Evolutionary conservation across 163 green algal species (phyloP).

Genomic region (Chlorella variabilis): DNA sequence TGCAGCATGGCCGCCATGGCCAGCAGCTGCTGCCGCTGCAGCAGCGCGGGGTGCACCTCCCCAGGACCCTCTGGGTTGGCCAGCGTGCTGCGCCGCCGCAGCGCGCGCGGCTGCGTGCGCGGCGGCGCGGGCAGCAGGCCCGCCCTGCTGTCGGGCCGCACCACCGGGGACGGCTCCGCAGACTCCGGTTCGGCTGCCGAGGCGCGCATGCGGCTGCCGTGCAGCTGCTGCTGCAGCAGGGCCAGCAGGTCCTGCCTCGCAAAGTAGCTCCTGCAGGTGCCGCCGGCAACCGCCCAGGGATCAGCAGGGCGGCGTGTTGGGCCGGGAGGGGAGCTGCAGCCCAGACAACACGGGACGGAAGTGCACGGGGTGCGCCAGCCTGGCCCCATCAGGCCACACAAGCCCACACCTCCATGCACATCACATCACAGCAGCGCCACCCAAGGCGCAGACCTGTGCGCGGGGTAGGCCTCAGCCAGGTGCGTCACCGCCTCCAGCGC

Average conservation of each 20-base stretch:
- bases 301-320: too few species aligned
- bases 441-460: slow-evolving; percentile 12
- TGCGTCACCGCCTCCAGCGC: slow-evolving; percentile 8
- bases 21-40: slow-evolving; percentile 28
- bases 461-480: slow-evolving; percentile 2
- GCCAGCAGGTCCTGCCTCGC: slow-evolving; percentile 20
- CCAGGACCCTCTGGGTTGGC: too few species aligned
- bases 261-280: slow-evolving; percentile 23
- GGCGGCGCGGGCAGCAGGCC: neutral
- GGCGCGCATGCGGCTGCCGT: neutral
- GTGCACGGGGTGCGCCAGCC: too few species aligned
- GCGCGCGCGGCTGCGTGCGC: neutral
- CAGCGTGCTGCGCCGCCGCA: slow-evolving; percentile 24
- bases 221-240: slow-evolving; percentile 22
- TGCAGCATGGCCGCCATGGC: slow-evolving; percentile 38
- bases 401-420: too few species aligned
- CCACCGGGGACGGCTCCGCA: neutral
- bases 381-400: too few species aligned
- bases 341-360: too few species aligned
- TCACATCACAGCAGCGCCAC: too few species aligned
- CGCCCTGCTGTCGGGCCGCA: slow-evolving; percentile 2
- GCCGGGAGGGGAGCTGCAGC: too few species aligned
- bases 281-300: too few species aligned
- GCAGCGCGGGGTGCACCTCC: slow-evolving; percentile 1
- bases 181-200: neutral